Evolutionary conservation across 768 basidiomycete species (phyloP), one percentile per base, ranked within the genome.

Genomic region (Phaeotremella fagi): DNA sequence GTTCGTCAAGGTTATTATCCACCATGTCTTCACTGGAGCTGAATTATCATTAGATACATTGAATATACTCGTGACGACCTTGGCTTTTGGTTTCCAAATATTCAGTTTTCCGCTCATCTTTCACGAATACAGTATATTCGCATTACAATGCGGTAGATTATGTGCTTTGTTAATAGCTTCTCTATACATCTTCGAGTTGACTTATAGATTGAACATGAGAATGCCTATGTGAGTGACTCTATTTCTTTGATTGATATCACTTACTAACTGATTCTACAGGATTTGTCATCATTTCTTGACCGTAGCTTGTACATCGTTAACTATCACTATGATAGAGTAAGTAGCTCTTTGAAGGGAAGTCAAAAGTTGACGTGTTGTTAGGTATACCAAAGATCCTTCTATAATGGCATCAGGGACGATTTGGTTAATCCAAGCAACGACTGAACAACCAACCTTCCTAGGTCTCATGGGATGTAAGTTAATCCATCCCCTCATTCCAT

Each of bases 401-500:
- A 11, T 41, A 6, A 46, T 66, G 24, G 35, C 57, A 2, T 57
- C 58, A 9, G 60, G 48, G 16, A 31, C 62, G 16, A 55, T 66
- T 25, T 66, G 64, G 63, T 59, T 65, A 22, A 60, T 66, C 48
- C 64, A 67, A 53, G 65, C 65, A 1, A 67, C 65, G 18, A 64
- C 62, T 3, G 65, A 67, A 36, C 65, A 67, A 33, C 38, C 52
- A 1, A 61, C 59, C 11, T 67, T 67, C 38, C 15, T 67, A 37
- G 65, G 62, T 0, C 45, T 67, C 2, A 28, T 61, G n/a, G 61
- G 61, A 6, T 67, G 61, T 59, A 33, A 56, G 61, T 56, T 31
- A 16, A n/a, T n/a, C n/a, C n/a, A n/a, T n/a, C n/a, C n/a, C n/a
- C n/a, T n/a, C n/a, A n/a, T n/a, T n/a, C n/a, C 7, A 7, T 7